Evolutionary conservation across 2,329 filamentous ascomycete species (phyloP), one percentile per base, ranked within the genome.

Genomic region (Berkeleyomyces basicola): DNA sequence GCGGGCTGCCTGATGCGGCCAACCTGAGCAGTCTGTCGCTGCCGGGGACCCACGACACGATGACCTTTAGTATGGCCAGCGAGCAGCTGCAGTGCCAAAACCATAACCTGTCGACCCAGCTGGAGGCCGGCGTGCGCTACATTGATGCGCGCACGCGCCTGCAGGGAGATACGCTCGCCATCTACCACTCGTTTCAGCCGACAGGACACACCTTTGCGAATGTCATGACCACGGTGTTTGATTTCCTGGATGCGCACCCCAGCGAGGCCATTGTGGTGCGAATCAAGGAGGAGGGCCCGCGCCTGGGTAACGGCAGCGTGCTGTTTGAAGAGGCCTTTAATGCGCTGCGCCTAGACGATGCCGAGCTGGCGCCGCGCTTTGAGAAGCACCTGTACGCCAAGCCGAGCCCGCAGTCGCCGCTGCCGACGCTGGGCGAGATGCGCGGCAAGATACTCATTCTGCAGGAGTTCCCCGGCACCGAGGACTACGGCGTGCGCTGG

Each of bases 11-110:
- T 37, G 74, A 79, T 68, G 65, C 69, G 36, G 69, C 72, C 43
- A 71, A 69, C 55, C 69, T 80, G 42, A 72, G 76, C 40, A 72
- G 69, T 59, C 71, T 80, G 49, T 78, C 77, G 55, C 74, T 80
- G 64, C 78, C 78, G 0, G 78, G 78, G 39, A 79, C 78, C 1
- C 78, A 80, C 70, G 78, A 80, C 68, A 79, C 78, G 33, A 75
- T 80, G 74, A 79, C 78, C 16, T 77, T 75, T 66, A 68, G 70
- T 53, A 70, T 77, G 62, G 67, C 68, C 51, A 70, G 72, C 63
- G 58, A 66, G 36, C 62, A 65, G 7, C 72, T 75, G 59, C 74
- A 77, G 68, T 79, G 77, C 67, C 78, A 81, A 70, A 79, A 78
- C 67, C 72, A 72, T 66, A 73, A 73, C 66, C 71, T 81, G 31